Evolutionary conservation across 129 eudicot genomes (phyloP).

Genomic region (Artemisia tridentata): DNA sequence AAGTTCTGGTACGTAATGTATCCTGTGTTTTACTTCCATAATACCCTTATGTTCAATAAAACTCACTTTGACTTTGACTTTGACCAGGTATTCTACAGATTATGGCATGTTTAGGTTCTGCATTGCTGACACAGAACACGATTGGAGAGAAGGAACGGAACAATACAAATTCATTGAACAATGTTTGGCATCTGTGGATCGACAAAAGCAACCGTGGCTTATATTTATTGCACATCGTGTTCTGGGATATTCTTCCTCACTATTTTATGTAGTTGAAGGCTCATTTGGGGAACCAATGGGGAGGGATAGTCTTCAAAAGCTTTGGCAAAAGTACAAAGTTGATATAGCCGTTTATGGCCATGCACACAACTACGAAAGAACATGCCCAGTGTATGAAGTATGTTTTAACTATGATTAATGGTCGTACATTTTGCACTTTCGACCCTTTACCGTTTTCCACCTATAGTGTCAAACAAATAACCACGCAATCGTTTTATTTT

Average conservation of each 20-base stretch:
- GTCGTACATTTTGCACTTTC: too few relatives aligned
- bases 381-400: conserved; percentile 76
- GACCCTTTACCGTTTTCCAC: too few relatives aligned
- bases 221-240: conserved; percentile 68
- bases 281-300: conserved; percentile 80
- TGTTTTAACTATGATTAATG: neutral
- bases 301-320: conserved; percentile 63
- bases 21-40: neutral
- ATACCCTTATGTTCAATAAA: conserved; percentile 8
- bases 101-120: conserved; percentile 87
- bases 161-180: conserved; percentile 67
- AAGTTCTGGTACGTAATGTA: conserved; percentile 57
- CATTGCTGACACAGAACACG: conserved; percentile 72
- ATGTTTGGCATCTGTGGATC: conserved; percentile 62
- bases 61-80: neutral
- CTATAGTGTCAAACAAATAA: too few relatives aligned
- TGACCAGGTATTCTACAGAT: conserved; percentile 64
- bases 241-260: conserved; percentile 62
- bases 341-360: conserved; percentile 81
- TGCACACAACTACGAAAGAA: conserved; percentile 73
- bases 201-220: conserved; percentile 82
- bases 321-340: conserved; percentile 78
- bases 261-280: conserved; percentile 52
- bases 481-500: too few relatives aligned
- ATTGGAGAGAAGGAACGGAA: conserved; percentile 76